Conservation (phyloP, 352 stramenopile genomes). For the Pythium volutum region DNA sequence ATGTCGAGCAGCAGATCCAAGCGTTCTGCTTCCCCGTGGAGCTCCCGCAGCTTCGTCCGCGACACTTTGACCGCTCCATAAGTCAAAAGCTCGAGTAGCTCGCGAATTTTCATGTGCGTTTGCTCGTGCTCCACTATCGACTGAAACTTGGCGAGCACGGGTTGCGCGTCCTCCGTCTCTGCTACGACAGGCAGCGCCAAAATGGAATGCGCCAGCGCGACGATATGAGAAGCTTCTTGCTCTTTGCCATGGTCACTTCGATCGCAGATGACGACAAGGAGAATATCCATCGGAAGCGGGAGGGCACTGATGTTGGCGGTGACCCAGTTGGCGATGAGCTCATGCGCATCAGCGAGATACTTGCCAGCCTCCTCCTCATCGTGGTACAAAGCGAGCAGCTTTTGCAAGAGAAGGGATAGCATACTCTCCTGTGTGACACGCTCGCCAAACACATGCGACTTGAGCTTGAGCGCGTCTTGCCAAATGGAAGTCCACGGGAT, state of each 20-base stretch:
- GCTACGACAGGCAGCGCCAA: conserved; percentile 35
- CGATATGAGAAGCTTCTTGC: conserved; percentile 24
- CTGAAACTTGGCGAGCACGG: conserved; percentile 6
- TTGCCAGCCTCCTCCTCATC: background rate
- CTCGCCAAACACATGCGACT: conserved; percentile 69
- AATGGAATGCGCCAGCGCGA: conserved; percentile 23
- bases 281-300: conserved; percentile 38
- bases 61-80: conserved; percentile 49
- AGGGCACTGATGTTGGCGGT: conserved; percentile 38
- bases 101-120: conserved; percentile 7
- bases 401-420: conserved; percentile 47
- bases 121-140: conserved; percentile 8
- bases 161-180: background rate
- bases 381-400: conserved; percentile 25
- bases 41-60: conserved; percentile 26
- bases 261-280: conserved; percentile 33
- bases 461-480: conserved; percentile 62
- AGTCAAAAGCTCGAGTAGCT: conserved; percentile 58
- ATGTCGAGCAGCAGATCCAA: conserved; percentile 48
- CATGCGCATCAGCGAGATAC: conserved; percentile 28
- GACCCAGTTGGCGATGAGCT: conserved; percentile 57
- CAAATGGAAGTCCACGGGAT: conserved; percentile 52
- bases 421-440: conserved; percentile 53
- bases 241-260: conserved; percentile 30
- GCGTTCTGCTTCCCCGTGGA: conserved; percentile 22